phyloP scores from a whole-genome alignment of 2,329 filamentous ascomycete genomes.

The Boeremia lycopersici region DNA sequence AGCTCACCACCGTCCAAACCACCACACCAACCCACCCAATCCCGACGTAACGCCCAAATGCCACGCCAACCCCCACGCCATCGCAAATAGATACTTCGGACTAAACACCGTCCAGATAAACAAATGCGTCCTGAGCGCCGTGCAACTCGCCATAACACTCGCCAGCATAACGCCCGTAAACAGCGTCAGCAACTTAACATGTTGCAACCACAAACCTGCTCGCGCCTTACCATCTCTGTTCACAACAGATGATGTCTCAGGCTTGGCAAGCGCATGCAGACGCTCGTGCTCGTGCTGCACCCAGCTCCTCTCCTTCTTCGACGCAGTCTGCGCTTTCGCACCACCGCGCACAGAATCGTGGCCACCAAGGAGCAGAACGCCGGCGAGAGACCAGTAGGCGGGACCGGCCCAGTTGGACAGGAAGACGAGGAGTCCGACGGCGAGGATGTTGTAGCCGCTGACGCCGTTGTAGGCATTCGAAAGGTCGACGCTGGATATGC shows the following conservation, averaged over 20 bases:
- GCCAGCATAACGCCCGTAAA: conserved; percentile 70
- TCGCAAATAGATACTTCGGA: conserved; percentile 91
- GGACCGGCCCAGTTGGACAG: conserved; percentile 89
- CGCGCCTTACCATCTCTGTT: conserved; percentile 1
- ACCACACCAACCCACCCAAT: conserved; percentile 44
- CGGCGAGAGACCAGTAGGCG: conserved; percentile 80
- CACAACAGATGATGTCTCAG: conserved; percentile 14
- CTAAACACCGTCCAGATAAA: conserved; percentile 99
- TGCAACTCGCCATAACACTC: conserved; percentile 88
- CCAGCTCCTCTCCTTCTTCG: conserved; percentile 31
- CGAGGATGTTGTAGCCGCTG: conserved; percentile 75
- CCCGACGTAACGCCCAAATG: conserved; percentile 64
- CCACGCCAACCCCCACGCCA: conserved; percentile 85
- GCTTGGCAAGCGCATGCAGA: conserved; percentile 20
- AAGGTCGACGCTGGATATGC: conserved; percentile 93
- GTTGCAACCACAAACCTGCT: conserved; percentile 38
- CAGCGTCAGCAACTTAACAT: conserved; percentile 70
- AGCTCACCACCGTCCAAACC: conserved; percentile 38
- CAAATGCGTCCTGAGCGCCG: conserved; percentile 80
- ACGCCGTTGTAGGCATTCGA: conserved; percentile 96
- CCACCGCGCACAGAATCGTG: too few relatives aligned
- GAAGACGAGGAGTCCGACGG: conserved; percentile 84
- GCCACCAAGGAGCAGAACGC: conserved; percentile 57
- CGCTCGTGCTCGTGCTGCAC: conserved; percentile 37
- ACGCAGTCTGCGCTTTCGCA: neutral